Evolutionary conservation across 768 basidiomycete species (phyloP), one percentile per base, ranked within the genome.

Genomic region (Termitomyces sp.): DNA sequence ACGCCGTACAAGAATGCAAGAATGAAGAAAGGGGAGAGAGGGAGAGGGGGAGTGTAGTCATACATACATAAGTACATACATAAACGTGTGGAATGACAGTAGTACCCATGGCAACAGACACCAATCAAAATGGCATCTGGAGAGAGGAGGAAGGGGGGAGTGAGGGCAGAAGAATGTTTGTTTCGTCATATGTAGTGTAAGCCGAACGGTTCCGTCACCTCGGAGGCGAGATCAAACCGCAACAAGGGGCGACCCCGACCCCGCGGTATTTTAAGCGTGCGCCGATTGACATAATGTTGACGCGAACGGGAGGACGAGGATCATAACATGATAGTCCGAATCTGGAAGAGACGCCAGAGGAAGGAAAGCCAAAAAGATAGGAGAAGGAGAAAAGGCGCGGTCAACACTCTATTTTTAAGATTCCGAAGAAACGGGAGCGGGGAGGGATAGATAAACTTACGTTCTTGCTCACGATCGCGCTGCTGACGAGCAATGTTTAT

Each of bases 381-480:
- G n/a, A n/a, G 12, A 39, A 26, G 4, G 16, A 1, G 13, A 18
- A 24, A 33, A 36, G 16, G 20, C 39, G 44, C 48, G 42, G 18
- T 55, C 44, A 55, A 39, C 16, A 55, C 13, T 13, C 44, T 28
- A 29, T 20, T 48, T 46, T 26, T 28, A 18, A 24, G 13, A 2
- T 18, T 8, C 34, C 42, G 33, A 47, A 36, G 26, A 51, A 29
- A 31, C 22, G 24, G 29, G 31, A 37, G 6, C 37, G 16, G 4
- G 36, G 16, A 6, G 13, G 7, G 24, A n/a, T 41, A 22, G 4
- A 9, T 8, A n/a, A 13, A 85, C 86, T 76, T 73, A 88, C 86
- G 60, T 86, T 87, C 65, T 80, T 84, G 77, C 81, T 86, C 64
- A 88, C 81, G 62, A 87, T 81, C 55, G 85, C 75, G 69, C 86